Evolutionary conservation across 805 yeast genomes (phyloP), one percentile per base, ranked within the genome.

Genomic region (Zygoascus biomembranicola): DNA sequence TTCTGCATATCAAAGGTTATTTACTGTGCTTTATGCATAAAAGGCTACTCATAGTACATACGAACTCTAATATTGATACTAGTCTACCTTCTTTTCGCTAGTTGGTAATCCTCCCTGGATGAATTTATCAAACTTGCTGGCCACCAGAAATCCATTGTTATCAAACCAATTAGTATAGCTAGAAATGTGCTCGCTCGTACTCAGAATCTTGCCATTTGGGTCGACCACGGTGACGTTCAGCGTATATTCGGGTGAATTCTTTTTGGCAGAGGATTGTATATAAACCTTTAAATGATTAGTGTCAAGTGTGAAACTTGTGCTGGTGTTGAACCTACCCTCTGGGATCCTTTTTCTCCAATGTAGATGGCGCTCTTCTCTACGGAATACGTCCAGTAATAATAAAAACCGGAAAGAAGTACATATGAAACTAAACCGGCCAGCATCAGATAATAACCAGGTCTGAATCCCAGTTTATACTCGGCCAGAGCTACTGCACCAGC

Each of bases 391-490:
- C 70, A 68, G 35, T 53, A 41, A 20, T 62, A 52, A 43, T 62
- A 52, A 28, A 52, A 46, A 20, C 48, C 56, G 16, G 65, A 57
- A 20, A 69, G 52, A n/a, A 63, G 39, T n/a, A 61, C 58, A 51
- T 65, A 69, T 2, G 57, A n/a, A 9, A 54, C 50, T 3, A 66
- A 66, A 1, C 69, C 71, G 39, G 55, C 43, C n/a, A 58, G 58
- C 10, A 68, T 66, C 41, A 46, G 49, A 41, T 53, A 18, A 51
- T 58, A 61, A 14, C 65, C 66, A 11, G 55, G 50, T 19, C 56
- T 57, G 54, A 69, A 69, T 9, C 72, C 73, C n/a, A 55, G 52
- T 18, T 54, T 53, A 53, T 60, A 62, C 55, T 69, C 73, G 35
- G 56, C 56, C 37, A 46, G 53, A 43, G 59, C 61, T 18, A 62